Conservation (phyloP, 2,329 filamentous ascomycete species). For the Bertia moriformis region DNA sequence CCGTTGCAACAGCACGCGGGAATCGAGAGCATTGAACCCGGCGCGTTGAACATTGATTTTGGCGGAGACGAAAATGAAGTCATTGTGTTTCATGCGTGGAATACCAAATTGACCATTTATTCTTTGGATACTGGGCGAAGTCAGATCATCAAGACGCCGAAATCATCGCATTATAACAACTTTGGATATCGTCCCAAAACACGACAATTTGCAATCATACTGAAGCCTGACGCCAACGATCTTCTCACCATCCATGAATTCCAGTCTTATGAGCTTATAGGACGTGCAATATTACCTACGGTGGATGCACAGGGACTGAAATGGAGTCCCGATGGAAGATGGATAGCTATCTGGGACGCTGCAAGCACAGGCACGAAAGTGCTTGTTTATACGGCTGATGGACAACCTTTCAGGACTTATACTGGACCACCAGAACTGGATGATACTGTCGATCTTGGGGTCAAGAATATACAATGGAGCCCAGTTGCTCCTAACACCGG, state of each 20-base stretch:
- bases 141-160: constrained; percentile 21
- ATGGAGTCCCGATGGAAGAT: constrained; percentile 44
- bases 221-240: constrained; percentile 28
- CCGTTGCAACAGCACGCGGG: constrained; percentile 18
- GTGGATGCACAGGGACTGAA: constrained; percentile 39
- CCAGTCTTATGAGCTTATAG: constrained; percentile 13
- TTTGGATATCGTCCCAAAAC: constrained; percentile 22
- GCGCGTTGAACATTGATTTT: constrained; percentile 19
- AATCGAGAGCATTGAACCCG: constrained; percentile 20
- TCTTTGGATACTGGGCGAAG: constrained; percentile 16
- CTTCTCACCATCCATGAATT: constrained; percentile 24
- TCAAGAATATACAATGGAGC: constrained; percentile 36
- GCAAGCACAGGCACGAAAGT: constrained; percentile 32
- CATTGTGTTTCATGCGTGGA: constrained; percentile 21
- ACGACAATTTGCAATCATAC: constrained; percentile 18
- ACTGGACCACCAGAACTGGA: constrained; percentile 19
- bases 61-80: constrained; percentile 18
- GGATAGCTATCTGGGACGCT: constrained; percentile 41
- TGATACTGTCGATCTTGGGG: constrained; percentile 24
- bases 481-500: constrained; percentile 10
- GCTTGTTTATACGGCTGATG: constrained; percentile 41
- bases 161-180: constrained; percentile 16
- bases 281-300: constrained; percentile 22
- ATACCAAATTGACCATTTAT: constrained; percentile 19
- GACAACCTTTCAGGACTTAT: constrained; percentile 38